A percentile compares a stretch with the other conserved stretches of the same genome.
Conservation (phyloP, 805 yeast genomes). For the Suhomyces vadensis region DNA sequence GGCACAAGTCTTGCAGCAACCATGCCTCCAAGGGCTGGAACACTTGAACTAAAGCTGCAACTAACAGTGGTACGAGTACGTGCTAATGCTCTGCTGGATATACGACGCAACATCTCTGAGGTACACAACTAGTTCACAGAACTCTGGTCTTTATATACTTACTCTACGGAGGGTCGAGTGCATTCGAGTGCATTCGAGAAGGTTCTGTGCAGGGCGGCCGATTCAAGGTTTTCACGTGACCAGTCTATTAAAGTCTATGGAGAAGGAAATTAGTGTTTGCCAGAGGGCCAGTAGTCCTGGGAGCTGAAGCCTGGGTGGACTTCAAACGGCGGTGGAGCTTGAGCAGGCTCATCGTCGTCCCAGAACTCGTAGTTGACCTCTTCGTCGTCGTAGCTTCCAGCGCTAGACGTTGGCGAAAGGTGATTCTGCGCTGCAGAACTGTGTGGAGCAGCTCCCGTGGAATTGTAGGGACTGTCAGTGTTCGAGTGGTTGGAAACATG, state of each 20-base stretch:
- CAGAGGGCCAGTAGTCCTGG: slow-evolving; percentile 47
- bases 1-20: background rate
- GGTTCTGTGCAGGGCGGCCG: slow-evolving; percentile 15
- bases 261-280: slow-evolving; percentile 5
- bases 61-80: no score
- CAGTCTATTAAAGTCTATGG: background rate
- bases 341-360: slow-evolving; percentile 13
- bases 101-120: slow-evolving; percentile 6
- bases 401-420: slow-evolving; percentile 3
- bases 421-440: no score
- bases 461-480: no score
- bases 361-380: slow-evolving; percentile 27
- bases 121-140: no score
- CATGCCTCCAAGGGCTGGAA: no score
- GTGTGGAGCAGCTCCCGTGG: no score
- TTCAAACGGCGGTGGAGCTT: slow-evolving; percentile 44
- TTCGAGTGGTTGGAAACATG: no score
- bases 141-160: background rate
- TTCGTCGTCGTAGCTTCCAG: slow-evolving; percentile 25
- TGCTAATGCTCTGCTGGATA: background rate
- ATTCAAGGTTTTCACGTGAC: background rate
- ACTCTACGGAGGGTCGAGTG: background rate
- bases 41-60: no score
- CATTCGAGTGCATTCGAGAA: slow-evolving; percentile 13
- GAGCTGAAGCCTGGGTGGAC: slow-evolving; percentile 45